Percentiles rank a stretch among this genome's conserved stretches.
phyloP scores from a whole-genome alignment of 805 yeast genomes.

The Candida ortonii region DNA sequence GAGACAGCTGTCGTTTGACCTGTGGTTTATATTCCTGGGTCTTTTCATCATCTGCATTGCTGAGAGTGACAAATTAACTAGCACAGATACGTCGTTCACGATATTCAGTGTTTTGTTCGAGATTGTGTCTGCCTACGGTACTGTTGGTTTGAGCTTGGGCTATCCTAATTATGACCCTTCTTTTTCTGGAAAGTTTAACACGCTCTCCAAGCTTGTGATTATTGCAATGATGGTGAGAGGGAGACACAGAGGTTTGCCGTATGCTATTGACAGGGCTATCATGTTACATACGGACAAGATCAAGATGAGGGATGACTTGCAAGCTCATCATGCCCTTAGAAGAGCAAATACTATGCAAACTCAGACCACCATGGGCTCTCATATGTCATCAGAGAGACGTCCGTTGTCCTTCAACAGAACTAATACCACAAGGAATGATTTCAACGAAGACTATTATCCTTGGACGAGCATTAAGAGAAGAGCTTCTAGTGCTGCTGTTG shows the following conservation, averaged over 20 bases:
- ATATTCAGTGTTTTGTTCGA: constrained; percentile 80
- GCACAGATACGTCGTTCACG: constrained; percentile 47
- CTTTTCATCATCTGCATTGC: constrained; percentile 82
- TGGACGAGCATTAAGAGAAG: constrained; percentile 11
- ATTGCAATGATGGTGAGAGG: constrained; percentile 93
- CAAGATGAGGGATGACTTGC: constrained; percentile 58
- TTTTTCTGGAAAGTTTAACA: constrained; percentile 66
- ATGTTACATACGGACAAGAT: constrained; percentile 73
- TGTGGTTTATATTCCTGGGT: constrained; percentile 91
- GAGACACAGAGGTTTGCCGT: constrained; percentile 94
- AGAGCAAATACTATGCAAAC: constrained; percentile 26
- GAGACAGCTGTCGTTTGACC: constrained; percentile 86
- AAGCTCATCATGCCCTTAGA: constrained; percentile 44
- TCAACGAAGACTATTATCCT: constrained; percentile 3
- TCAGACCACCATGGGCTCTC: constrained; percentile 5
- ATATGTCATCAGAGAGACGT: constrained; percentile 4
- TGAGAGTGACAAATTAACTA: constrained; percentile 63
- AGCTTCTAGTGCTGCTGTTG: constrained; percentile 15
- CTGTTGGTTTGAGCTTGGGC: constrained; percentile 90
- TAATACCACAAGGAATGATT: constrained; percentile 13
- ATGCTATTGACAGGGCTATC: constrained; percentile 89
- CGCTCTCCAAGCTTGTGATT: constrained; percentile 76
- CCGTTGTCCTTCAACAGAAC: constrained; percentile 15
- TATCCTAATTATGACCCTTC: constrained; percentile 68
- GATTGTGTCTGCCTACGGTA: constrained; percentile 92